A percentile compares a stretch with the other conserved stretches of the same genome.
These are phyloP conservation scores for Aethionema arabicum DNA, from an alignment of 345 rosid species.

Conservation along the genomic window DNA sequence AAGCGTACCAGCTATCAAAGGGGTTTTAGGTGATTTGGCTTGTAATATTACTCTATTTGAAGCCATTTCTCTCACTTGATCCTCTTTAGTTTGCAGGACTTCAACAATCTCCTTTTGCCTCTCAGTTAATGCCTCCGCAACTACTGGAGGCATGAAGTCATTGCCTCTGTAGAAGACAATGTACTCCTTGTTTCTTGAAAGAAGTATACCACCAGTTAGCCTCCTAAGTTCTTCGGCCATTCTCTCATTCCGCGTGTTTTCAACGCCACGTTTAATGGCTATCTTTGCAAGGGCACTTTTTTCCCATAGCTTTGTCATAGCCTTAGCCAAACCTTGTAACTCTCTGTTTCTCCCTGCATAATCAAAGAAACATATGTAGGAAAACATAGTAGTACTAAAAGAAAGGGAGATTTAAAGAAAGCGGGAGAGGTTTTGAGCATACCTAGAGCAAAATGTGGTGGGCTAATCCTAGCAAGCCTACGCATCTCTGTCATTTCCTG, in stretches of 20 bases:
- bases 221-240: constrained; percentile 95
- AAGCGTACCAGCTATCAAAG: constrained; percentile 79
- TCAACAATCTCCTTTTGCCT: constrained; percentile 49
- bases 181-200: constrained; percentile 85
- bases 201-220: constrained; percentile 80
- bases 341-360: constrained; percentile 75
- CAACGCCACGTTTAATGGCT: constrained; percentile 86
- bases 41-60: constrained; percentile 37
- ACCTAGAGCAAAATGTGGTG: constrained; percentile 96
- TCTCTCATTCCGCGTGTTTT: constrained; percentile 78
- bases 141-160: constrained; percentile 79
- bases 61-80: constrained; percentile 59
- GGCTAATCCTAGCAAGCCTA: constrained; percentile 59
- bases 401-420: constrained; percentile 7
- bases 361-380: constrained; percentile 13
- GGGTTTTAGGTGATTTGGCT: constrained; percentile 38
- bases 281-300: constrained; percentile 81
- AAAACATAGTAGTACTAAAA: constrained; percentile 15
- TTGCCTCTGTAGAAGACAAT: constrained; percentile 93
- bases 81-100: constrained; percentile 72
- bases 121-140: constrained; percentile 57
- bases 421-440: constrained; percentile 16
- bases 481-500: constrained; percentile 66
- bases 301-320: constrained; percentile 87
- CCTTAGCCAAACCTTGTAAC: constrained; percentile 82